phyloP scores from a whole-genome alignment of 2,329 filamentous ascomycete species.

The Calonectria pauciramosa region DNA sequence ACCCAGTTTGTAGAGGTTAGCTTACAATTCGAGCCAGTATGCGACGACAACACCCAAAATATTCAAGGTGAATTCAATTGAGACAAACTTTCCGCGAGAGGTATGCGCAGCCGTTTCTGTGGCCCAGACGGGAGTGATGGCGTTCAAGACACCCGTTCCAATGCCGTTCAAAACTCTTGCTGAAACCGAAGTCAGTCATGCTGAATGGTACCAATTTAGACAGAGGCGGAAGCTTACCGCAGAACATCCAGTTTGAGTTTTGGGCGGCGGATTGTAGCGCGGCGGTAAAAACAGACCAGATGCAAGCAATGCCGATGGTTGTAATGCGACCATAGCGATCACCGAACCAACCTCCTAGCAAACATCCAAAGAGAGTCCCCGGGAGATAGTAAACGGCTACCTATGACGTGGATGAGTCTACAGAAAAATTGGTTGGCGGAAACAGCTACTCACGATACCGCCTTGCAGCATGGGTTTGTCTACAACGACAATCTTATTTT shows the following conservation, averaged over 20 bases:
- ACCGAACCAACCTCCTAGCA: neutral
- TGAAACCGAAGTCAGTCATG: neutral
- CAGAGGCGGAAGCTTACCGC: neutral
- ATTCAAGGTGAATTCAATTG: constrained; percentile 64
- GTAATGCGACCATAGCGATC: neutral
- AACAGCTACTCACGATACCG: constrained; percentile 53
- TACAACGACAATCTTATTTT: neutral
- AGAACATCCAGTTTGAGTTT: constrained; percentile 3
- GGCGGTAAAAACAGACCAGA: neutral
- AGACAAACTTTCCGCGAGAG: constrained; percentile 60
- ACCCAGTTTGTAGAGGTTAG: too few relatives aligned
- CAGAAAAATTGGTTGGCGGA: constrained; percentile 44
- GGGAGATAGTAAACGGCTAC: neutral
- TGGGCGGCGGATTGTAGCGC: neutral
- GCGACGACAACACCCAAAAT: constrained; percentile 62
- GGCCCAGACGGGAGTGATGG: constrained; percentile 63
- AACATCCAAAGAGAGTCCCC: neutral
- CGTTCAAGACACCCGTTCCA: constrained; percentile 31
- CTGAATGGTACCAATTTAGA: neutral
- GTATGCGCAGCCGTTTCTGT: constrained; percentile 60
- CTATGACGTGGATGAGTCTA: constrained; percentile 57
- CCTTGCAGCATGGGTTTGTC: constrained; percentile 58
- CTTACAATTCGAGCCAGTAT: constrained; percentile 51
- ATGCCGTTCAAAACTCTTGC: constrained; percentile 1
- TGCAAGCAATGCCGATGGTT: neutral